These are phyloP conservation scores for Nakaseomyces kungkrabaensis DNA, from an alignment of 1,139 yeast species.

Conservation along the genomic window DNA sequence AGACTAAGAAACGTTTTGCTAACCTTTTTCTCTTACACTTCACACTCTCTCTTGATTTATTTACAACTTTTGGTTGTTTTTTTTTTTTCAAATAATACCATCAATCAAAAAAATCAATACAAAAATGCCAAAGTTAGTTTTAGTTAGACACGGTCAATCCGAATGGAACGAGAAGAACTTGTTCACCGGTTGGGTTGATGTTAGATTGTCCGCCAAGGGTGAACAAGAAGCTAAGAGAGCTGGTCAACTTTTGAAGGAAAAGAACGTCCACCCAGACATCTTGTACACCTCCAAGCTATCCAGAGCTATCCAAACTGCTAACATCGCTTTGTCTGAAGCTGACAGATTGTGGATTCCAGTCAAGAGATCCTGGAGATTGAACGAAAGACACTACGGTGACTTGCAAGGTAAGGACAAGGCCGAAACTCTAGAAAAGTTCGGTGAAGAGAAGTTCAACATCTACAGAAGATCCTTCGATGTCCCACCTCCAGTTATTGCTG, in stretches of 20 bases:
- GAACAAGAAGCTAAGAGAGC: conserved; percentile 87
- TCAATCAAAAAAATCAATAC: conserved; percentile 7
- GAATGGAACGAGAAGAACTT: conserved; percentile 98
- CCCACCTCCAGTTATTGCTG: conserved; percentile 88
- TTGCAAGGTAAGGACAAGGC: conserved; percentile 98
- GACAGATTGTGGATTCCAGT: conserved; percentile 90
- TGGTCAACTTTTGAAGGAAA: conserved; percentile 85
- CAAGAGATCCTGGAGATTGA: conserved; percentile 93
- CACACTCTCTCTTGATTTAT: too few relatives aligned
- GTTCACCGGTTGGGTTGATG: conserved; percentile 99
- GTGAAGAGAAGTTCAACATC: conserved; percentile 87
- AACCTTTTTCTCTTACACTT: too few relatives aligned
- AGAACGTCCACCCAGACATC: conserved; percentile 75
- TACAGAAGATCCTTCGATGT: conserved; percentile 98
- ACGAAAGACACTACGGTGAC: conserved; percentile 99
- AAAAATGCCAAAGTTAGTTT: conserved; percentile 56
- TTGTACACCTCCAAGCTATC: conserved; percentile 86
- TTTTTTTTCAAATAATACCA: too few relatives aligned
- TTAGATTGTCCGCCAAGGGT: conserved; percentile 75
- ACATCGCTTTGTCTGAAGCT: conserved; percentile 83
- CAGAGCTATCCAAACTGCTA: conserved; percentile 96
- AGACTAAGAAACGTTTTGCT: too few relatives aligned
- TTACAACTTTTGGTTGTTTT: too few relatives aligned
- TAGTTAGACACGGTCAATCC: conserved; percentile 97
- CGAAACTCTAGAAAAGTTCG: conserved; percentile 77